Evolutionary conservation across 352 stramenopile species (phyloP).

Genomic region (Halophytophthora polymorphica): DNA sequence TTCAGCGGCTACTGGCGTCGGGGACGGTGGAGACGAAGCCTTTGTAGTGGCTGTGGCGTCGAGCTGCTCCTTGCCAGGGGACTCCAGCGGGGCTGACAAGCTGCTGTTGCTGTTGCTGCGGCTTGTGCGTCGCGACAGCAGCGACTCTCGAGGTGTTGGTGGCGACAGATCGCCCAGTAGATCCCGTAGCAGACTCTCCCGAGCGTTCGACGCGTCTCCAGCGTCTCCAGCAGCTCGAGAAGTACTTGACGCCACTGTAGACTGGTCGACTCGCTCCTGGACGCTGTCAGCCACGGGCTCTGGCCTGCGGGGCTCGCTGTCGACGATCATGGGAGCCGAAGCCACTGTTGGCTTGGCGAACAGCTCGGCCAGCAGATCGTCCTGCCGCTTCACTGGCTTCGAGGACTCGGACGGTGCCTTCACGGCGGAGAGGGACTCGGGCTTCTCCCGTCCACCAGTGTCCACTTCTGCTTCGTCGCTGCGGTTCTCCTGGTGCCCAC

Average conservation of each 20-base stretch:
- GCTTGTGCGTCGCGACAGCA: conserved; percentile 4
- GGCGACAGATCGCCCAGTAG: conserved; percentile 39
- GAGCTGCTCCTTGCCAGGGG: conserved; percentile 20
- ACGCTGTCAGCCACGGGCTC: conserved; percentile 5
- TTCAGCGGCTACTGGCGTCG: too few species aligned
- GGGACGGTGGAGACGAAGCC: conserved; percentile 7
- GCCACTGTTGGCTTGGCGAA: conserved; percentile 17
- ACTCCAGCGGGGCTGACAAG: conserved; percentile 10
- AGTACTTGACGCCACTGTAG: neutral
- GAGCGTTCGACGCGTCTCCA: conserved; percentile 27
- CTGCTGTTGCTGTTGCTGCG: conserved; percentile 7
- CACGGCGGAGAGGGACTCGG: conserved; percentile 6
- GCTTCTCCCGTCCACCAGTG: conserved; percentile 1
- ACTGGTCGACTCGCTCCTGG: conserved; percentile 5
- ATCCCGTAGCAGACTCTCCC: conserved; percentile 56
- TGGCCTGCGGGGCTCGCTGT: neutral
- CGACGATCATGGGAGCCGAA: conserved; percentile 1
- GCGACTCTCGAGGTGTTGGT: conserved; percentile 18
- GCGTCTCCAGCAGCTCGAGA: neutral
- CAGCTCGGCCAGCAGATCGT: conserved; percentile 29
- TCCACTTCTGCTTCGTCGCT: conserved; percentile 1
- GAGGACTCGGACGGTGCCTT: neutral
- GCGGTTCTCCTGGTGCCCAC: conserved; percentile 3
- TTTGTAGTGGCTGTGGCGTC: conserved; percentile 12
- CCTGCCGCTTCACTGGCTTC: conserved; percentile 15